Conservation (phyloP, 2,329 filamentous ascomycete genomes). For the Fusarium duplospermum region DNA sequence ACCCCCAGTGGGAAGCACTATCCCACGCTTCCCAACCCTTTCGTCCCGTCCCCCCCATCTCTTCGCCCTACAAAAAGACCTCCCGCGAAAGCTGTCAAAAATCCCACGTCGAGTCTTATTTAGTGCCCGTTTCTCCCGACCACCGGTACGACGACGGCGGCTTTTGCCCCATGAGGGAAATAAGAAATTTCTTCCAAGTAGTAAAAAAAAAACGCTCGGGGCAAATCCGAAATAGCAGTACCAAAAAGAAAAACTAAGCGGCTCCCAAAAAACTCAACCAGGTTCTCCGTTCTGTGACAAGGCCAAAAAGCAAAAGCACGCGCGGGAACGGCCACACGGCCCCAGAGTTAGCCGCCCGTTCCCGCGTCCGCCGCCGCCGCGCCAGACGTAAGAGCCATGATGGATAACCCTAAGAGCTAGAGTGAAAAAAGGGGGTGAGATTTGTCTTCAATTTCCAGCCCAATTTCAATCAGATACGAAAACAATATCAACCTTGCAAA, state of each 20-base stretch:
- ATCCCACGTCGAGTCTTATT: not conserved
- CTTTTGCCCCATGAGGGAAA: not conserved
- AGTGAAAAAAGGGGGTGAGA: not conserved
- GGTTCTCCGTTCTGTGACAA: conserved; percentile 3
- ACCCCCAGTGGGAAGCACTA: not conserved
- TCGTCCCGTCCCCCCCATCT: not conserved
- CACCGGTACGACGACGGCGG: not conserved
- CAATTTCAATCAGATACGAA: not conserved
- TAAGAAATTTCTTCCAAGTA: not conserved
- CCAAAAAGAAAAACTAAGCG: not conserved
- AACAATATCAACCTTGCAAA: not conserved
- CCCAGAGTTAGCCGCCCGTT: conserved; percentile 38
- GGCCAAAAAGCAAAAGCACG: conserved; percentile 28
- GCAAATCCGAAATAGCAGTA: not conserved
- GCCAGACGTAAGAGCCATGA: not conserved
- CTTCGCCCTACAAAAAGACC: not conserved
- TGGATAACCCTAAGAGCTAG: too few species aligned
- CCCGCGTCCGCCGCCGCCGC: conserved; percentile 16
- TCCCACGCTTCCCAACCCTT: not conserved
- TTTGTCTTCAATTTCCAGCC: not conserved
- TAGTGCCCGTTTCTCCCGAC: conserved; percentile 3
- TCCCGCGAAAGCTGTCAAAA: not conserved
- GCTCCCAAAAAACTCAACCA: not conserved
- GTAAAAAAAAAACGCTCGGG: not conserved
- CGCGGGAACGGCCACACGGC: conserved; percentile 20